phyloP scores from a whole-genome alignment of 1,139 yeast species.

The Trichomonascaceae sp. region DNA sequence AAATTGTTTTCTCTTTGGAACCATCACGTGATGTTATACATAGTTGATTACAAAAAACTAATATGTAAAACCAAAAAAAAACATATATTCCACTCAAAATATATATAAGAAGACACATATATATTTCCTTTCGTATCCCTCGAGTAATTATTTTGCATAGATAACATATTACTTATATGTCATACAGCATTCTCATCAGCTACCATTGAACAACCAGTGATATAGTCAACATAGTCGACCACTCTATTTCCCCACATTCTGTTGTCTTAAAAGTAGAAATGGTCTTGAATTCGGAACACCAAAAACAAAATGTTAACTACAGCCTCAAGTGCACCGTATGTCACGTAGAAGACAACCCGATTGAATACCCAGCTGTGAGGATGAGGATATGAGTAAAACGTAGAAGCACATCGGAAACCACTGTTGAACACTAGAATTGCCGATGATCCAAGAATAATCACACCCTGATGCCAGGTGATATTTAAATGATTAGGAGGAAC shows the following conservation, averaged over 20 bases:
- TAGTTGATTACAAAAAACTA: too few species aligned
- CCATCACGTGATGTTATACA: too few species aligned
- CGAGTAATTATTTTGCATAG: not conserved
- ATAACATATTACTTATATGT: not conserved
- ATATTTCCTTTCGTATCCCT: not conserved
- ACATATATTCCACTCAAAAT: not conserved
- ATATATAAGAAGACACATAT: not conserved
- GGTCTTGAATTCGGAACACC: constrained; percentile 41
- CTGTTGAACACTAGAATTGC: constrained; percentile 51
- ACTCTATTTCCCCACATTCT: not conserved
- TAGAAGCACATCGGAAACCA: constrained; percentile 50
- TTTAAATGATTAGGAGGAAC: constrained; percentile 37
- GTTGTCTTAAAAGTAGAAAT: not conserved
- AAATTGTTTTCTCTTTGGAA: too few species aligned
- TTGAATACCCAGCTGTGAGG: constrained; percentile 39
- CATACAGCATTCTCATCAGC: not conserved
- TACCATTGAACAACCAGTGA: not conserved
- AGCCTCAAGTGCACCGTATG: constrained; percentile 62
- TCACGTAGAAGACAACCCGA: constrained; percentile 58
- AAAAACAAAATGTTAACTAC: constrained; percentile 50
- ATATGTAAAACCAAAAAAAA: too few species aligned
- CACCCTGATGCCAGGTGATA: constrained; percentile 31
- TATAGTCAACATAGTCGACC: not conserved
- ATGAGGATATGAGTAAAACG: constrained; percentile 32
- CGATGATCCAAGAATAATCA: constrained; percentile 46